A percentile compares a stretch with the other conserved stretches of the same genome.
These are phyloP conservation scores for Oryza meyeriana DNA, from an alignment of 176 grass and related monocot species.

Conservation along the genomic window DNA sequence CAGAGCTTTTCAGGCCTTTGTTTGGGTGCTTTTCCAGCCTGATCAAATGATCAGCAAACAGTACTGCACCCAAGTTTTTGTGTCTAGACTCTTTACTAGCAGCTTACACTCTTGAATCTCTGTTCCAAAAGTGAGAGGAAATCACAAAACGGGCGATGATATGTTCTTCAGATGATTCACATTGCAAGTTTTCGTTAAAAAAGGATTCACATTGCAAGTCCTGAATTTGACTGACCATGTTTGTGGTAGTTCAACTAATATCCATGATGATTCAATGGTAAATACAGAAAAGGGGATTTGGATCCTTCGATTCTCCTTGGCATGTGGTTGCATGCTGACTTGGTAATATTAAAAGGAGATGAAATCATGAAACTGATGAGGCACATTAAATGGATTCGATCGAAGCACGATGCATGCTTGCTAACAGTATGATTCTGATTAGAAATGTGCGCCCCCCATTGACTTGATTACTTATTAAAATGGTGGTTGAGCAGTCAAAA, in stretches of 20 bases:
- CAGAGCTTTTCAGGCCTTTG: conserved; percentile 18
- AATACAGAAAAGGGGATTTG: not conserved
- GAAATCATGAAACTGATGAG: not conserved
- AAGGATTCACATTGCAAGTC: not conserved
- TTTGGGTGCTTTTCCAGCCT: conserved; percentile 17
- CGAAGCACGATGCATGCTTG: not conserved
- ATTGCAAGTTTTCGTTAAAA: not conserved
- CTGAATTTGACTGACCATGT: not conserved
- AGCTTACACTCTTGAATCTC: not conserved
- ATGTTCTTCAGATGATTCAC: not conserved
- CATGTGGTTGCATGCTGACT: conserved; percentile 42
- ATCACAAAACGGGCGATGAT: not conserved
- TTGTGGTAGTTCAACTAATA: not conserved
- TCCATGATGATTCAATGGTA: too few relatives aligned
- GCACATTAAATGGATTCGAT: conserved; percentile 50
- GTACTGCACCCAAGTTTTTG: not conserved
- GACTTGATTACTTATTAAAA: conserved; percentile 28
- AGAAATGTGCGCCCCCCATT: conserved; percentile 29
- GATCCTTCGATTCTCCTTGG: not conserved
- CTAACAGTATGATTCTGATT: conserved; percentile 21
- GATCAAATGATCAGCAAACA: not conserved
- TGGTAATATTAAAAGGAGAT: not conserved
- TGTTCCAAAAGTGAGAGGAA: not conserved
- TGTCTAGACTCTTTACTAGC: not conserved
- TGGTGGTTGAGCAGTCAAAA: conserved; percentile 25